Base-by-base conservation (phyloP, 768 basidiomycete genomes). In the Fistulinella prunicolor region DNA sequence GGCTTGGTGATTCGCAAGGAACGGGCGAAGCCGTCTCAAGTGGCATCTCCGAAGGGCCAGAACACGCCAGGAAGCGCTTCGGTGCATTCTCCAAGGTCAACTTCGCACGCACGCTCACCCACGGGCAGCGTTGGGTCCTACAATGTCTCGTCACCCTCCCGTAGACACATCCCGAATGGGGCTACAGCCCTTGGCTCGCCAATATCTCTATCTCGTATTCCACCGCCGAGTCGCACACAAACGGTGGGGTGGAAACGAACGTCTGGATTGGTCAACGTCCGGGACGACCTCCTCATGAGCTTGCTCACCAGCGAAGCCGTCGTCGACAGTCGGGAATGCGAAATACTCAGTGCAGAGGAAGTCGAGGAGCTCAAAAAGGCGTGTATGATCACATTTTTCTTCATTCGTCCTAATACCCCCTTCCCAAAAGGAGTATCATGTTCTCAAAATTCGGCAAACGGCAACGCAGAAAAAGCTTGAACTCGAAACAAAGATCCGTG, bases 251-350 rank as follows among this genome's bases (percentile, higher is more conserved):
- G 68, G 67, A 76, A 77, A 54, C 73, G 73, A 17, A 59, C 70
- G 10, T 78, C 78, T 8, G 69, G 63, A 8, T 53, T 70, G 39
- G 65, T 78, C 46, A 83, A 81, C 53, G 80, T 80, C 14, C 77
- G 85, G 38, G 93, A 96, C 58, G 89, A 94, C 53, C 78, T 98
- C 38, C 76, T 97, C 54, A 78, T 96, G 63, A 89, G 88, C 63
- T 77, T 99, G 34, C 72, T 98, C 54, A 89, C 94, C 35, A 93
- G 93, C 46, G 93, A 97, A 68, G 95, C 95, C 5, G 81, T 90
- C 35, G 84, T 97, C n/a, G 93, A 97, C 59, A 89, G 89, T 59
- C 82, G 87, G 24, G 81, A 82, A 38, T 89, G 81, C 61, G 82
- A 85, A 44, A 84, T 96, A 19, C 73, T 94, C 37, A 80, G 77